Conservation (phyloP, 441 rosid genomes). For the Gossypium aridum region DNA sequence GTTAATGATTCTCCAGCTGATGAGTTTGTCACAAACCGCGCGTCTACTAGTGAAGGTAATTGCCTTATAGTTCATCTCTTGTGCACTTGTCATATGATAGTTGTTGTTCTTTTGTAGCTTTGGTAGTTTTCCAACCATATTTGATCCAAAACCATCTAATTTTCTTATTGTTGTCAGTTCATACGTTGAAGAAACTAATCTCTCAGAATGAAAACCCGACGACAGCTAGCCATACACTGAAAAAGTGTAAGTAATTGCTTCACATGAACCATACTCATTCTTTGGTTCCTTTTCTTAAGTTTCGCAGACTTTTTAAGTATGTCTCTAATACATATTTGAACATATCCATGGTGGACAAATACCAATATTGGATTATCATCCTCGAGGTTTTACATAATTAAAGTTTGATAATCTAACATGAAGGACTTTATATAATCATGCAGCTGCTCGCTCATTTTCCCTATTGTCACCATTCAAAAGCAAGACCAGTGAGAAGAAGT, state of each 20-base stretch:
- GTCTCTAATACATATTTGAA: background rate
- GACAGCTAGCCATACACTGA: conserved; percentile 37
- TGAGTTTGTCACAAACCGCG: conserved; percentile 31
- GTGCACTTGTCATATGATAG: background rate
- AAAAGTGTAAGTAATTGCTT: conserved; percentile 52
- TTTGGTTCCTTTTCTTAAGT: background rate
- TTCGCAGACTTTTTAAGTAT: background rate
- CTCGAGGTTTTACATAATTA: background rate
- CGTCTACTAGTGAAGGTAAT: conserved; percentile 70
- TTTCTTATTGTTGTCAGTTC: conserved; percentile 40
- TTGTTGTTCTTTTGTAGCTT: background rate
- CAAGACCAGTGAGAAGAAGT: conserved; percentile 66
- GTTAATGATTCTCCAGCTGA: conserved; percentile 43
- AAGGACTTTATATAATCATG: conserved; percentile 9
- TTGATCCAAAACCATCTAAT: conserved; percentile 12
- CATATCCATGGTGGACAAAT: background rate
- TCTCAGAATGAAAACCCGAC: conserved; percentile 75
- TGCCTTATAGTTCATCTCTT: conserved; percentile 7
- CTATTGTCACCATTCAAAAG: conserved; percentile 80
- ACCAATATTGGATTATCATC: background rate
- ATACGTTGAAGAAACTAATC: conserved; percentile 80
- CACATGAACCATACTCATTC: background rate
- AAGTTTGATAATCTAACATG: conserved; percentile 6
- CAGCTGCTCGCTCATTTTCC: conserved; percentile 87
- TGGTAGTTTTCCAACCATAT: background rate